Evolutionary conservation across 495 filamentous ascomycete genomes (phyloP).

Genomic region (Beverwykella pulmonaria): DNA sequence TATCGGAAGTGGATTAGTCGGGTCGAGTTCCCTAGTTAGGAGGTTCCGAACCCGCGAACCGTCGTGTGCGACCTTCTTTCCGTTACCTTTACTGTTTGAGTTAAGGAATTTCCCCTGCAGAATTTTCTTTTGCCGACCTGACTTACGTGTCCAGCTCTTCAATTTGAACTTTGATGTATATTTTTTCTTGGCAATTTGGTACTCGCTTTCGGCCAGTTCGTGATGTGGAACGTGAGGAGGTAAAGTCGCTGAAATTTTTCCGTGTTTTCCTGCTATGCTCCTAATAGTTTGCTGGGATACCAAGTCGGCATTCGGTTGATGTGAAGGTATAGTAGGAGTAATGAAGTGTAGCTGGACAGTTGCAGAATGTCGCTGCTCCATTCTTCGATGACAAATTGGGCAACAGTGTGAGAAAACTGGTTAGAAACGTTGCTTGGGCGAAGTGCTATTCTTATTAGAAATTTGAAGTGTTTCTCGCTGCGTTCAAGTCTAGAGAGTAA

Average conservation of each 20-base stretch:
- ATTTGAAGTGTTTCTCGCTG: too few relatives aligned
- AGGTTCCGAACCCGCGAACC: background rate
- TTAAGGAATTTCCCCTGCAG: background rate
- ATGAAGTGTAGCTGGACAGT: background rate
- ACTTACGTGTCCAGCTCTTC: background rate
- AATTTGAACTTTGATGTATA: slow-evolving; percentile 6
- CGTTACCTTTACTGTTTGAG: too few relatives aligned
- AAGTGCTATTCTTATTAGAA: too few relatives aligned
- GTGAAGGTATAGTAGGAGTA: background rate
- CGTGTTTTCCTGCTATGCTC: background rate
- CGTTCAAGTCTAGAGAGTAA: too few relatives aligned
- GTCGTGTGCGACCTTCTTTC: background rate
- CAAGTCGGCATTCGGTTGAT: background rate
- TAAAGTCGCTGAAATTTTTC: background rate
- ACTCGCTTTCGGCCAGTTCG: background rate
- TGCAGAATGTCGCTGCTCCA: background rate
- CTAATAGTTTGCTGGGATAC: background rate
- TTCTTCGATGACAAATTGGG: background rate
- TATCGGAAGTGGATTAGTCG: background rate
- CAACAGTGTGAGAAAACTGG: too few relatives aligned
- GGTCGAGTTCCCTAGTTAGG: background rate
- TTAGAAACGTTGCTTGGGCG: too few relatives aligned
- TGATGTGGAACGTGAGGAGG: background rate
- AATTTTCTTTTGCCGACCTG: background rate
- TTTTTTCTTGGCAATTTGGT: background rate